Conservation (phyloP, 148 eudicot genomes). For the Suaeda aralocaspica region DNA sequence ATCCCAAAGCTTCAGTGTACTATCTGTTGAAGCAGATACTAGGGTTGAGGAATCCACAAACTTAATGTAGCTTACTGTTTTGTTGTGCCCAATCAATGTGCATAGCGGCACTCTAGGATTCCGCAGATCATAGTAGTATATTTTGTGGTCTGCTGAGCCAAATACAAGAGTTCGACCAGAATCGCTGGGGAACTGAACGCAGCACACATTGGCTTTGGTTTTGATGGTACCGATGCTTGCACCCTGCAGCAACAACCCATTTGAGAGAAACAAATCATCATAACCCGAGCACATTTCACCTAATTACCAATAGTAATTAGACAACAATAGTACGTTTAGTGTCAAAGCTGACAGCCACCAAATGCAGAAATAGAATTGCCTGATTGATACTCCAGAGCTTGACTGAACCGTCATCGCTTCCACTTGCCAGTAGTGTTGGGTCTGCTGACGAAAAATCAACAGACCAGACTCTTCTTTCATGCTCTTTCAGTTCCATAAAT, state of each 20-base stretch:
- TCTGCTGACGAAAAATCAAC: slow-evolving; percentile 84
- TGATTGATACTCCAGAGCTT: slow-evolving; percentile 99
- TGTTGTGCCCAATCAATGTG: slow-evolving; percentile 83
- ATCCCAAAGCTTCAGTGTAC: slow-evolving; percentile 95
- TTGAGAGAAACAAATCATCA: slow-evolving; percentile 55
- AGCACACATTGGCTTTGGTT: slow-evolving; percentile 94
- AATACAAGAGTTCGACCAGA: slow-evolving; percentile 80
- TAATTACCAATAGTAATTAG: slow-evolving; percentile 38
- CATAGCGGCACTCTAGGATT: slow-evolving; percentile 68
- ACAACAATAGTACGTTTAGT: slow-evolving; percentile 79
- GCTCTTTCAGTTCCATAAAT: slow-evolving; percentile 85
- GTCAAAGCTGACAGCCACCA: slow-evolving; percentile 93
- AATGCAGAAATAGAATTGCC: slow-evolving; percentile 96
- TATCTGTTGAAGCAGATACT: slow-evolving; percentile 91
- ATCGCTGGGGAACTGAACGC: slow-evolving; percentile 80
- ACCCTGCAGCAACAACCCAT: slow-evolving; percentile 72
- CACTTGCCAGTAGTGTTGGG: slow-evolving; percentile 94
- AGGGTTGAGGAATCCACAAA: slow-evolving; percentile 73
- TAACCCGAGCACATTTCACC: slow-evolving; percentile 29
- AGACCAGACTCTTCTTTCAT: slow-evolving; percentile 90
- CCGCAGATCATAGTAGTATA: slow-evolving; percentile 90
- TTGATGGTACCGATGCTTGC: slow-evolving; percentile 79
- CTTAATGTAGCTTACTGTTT: slow-evolving; percentile 95
- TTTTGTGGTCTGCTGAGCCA: slow-evolving; percentile 96
- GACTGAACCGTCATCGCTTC: slow-evolving; percentile 96